A percentile compares a stretch with the other conserved stretches of the same genome.
phyloP scores from a whole-genome alignment of 1,139 yeast genomes.

The Saccharomycopsis hybrid region DNA sequence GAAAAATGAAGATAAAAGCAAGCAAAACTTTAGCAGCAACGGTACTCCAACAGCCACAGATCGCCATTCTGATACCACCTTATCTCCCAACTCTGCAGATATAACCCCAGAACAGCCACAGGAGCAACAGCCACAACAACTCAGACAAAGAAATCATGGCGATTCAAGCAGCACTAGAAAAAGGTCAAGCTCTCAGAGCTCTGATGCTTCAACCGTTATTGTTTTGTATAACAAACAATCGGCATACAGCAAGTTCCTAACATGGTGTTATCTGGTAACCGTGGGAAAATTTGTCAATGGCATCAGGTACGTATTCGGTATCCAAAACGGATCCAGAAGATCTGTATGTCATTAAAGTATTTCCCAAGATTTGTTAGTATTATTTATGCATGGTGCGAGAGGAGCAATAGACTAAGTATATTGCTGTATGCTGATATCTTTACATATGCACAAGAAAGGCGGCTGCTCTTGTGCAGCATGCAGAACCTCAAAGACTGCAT shows the following conservation, averaged over 20 bases:
- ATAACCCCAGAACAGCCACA: not conserved
- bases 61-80: not conserved
- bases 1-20: not conserved
- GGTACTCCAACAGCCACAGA: not conserved
- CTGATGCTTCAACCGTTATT: slow-evolving; percentile 11
- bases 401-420: no score
- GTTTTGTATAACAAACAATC: slow-evolving; percentile 5
- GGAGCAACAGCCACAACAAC: not conserved
- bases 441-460: no score
- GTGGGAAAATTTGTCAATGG: slow-evolving; percentile 4
- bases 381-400: no score
- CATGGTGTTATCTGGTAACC: slow-evolving; percentile 8
- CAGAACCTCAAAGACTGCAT: no score
- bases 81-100: not conserved
- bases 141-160: not conserved
- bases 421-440: no score
- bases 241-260: slow-evolving; percentile 5
- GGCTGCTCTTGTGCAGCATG: no score
- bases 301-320: slow-evolving; percentile 2
- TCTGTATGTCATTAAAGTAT: no score
- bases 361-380: no score
- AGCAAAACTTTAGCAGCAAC: no score
- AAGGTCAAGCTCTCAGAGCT: not conserved
- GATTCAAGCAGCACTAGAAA: not conserved
- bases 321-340: no score